These are phyloP conservation scores for Mycena citricolor DNA, from an alignment of 1,284 basidiomycete genomes.

Conservation along the genomic window DNA sequence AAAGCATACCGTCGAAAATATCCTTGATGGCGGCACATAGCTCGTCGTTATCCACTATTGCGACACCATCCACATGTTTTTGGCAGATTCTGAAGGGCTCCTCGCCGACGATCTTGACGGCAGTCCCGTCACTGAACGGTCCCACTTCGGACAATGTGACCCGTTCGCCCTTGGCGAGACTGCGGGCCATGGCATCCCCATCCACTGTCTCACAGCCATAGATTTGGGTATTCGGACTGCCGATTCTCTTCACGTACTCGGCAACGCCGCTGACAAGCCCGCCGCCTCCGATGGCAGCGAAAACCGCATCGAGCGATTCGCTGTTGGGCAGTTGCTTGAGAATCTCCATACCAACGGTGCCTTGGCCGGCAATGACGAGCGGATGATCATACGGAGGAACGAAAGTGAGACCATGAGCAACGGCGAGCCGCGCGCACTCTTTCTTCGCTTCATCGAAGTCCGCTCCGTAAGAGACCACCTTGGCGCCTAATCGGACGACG, in stretches of 20 bases:
- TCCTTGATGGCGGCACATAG: conserved; percentile 99
- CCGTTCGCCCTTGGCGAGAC: conserved; percentile 75
- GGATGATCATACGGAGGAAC: conserved; percentile 99
- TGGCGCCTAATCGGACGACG: conserved; percentile 90
- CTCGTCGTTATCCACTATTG: conserved; percentile 92
- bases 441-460: conserved; percentile 98
- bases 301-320: conserved; percentile 82
- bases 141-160: conserved; percentile 90
- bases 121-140: conserved; percentile 98
- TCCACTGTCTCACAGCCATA: conserved; percentile 96
- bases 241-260: conserved; percentile 93
- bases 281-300: conserved; percentile 91
- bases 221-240: conserved; percentile 80
- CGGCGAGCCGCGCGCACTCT: conserved; percentile 87
- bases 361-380: conserved; percentile 95
- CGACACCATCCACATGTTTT: conserved; percentile 81
- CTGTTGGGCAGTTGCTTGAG: conserved; percentile 81
- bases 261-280: conserved; percentile 88
- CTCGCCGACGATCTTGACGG: conserved; percentile 94
- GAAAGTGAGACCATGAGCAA: conserved; percentile 78
- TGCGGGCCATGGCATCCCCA: conserved; percentile 89
- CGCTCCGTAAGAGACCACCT: conserved; percentile 87
- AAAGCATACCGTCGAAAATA: conserved; percentile 85
- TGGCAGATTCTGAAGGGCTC: conserved; percentile 94
- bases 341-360: conserved; percentile 94